These are phyloP conservation scores for Scheffersomyces titani DNA, from an alignment of 1,139 yeast species.

Conservation along the genomic window DNA sequence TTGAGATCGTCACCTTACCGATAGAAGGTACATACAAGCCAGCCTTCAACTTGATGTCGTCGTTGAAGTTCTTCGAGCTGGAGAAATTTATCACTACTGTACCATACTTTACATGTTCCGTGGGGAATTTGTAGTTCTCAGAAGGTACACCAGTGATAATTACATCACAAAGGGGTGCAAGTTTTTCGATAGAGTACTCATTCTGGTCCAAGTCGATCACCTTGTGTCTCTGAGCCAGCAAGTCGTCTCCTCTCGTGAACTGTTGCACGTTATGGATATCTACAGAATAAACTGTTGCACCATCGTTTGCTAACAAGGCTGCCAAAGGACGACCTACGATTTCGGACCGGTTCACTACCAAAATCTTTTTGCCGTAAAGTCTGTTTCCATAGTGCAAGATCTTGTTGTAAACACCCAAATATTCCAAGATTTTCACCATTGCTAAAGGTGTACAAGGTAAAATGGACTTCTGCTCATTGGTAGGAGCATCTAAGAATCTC, in stretches of 20 bases:
- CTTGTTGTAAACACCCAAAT: conserved; percentile 81
- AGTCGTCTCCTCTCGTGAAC: conserved; percentile 92
- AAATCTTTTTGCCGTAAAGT: conserved; percentile 86
- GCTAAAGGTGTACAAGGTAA: conserved; percentile 97
- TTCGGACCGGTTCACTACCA: conserved; percentile 90
- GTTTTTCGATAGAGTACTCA: conserved; percentile 51
- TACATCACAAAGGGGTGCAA: conserved; percentile 80
- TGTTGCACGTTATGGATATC: conserved; percentile 86
- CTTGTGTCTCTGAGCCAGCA: conserved; percentile 78
- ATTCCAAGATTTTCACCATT: conserved; percentile 88
- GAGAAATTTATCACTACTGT: conserved; percentile 90
- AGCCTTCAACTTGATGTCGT: conserved; percentile 78
- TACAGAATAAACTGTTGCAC: conserved; percentile 92
- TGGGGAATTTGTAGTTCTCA: conserved; percentile 79
- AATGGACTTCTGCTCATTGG: conserved; percentile 74
- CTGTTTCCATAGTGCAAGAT: conserved; percentile 86
- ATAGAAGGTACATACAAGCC: conserved; percentile 92
- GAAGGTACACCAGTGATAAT: conserved; percentile 95
- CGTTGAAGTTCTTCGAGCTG: conserved; percentile 82
- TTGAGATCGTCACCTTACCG: conserved; percentile 94
- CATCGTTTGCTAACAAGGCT: conserved; percentile 93
- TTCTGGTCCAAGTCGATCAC: conserved; percentile 66
- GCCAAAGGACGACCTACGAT: conserved; percentile 98
- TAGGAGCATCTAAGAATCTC: conserved; percentile 72
- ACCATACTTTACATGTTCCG: conserved; percentile 77